Evolutionary conservation across 306 rosid genomes (phyloP).

Genomic region (Biancaea sappan): DNA sequence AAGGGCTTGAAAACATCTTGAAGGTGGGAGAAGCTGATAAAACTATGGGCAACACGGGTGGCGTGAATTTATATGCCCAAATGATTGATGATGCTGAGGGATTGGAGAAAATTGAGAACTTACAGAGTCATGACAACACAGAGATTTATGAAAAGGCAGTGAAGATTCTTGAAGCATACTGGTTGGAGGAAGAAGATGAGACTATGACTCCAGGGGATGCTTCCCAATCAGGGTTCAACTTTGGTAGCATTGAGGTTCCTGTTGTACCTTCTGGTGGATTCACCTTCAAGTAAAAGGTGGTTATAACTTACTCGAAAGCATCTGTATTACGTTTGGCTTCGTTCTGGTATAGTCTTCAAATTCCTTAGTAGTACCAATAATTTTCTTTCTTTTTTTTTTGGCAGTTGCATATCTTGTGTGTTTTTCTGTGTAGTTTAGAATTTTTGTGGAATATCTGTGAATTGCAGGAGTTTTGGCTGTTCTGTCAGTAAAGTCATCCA

Average conservation of each 20-base stretch:
- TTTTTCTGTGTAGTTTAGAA: conserved; percentile 4
- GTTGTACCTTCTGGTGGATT: conserved; percentile 90
- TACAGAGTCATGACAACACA: conserved; percentile 90
- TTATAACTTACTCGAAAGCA: conserved; percentile 17
- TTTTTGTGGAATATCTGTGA: conserved; percentile 15
- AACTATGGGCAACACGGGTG: conserved; percentile 61
- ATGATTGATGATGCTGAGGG: conserved; percentile 91
- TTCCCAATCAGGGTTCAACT: conserved; percentile 71
- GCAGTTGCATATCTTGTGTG: conserved; percentile 12
- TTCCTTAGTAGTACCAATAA: background rate
- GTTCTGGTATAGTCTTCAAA: conserved; percentile 6
- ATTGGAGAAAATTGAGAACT: conserved; percentile 88
- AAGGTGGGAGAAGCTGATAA: conserved; percentile 96
- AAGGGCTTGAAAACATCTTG: conserved; percentile 94
- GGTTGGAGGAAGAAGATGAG: conserved; percentile 98
- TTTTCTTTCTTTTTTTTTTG: too few relatives aligned
- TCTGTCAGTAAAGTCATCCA: conserved; percentile 26
- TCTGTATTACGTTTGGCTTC: conserved; percentile 11
- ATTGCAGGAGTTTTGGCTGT: conserved; percentile 46
- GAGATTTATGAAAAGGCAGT: conserved; percentile 97
- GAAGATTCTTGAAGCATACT: conserved; percentile 89
- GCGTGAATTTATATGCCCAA: conserved; percentile 76
- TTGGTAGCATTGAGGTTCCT: conserved; percentile 58
- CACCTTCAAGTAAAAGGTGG: conserved; percentile 79
- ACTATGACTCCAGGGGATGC: conserved; percentile 92